phyloP scores from a whole-genome alignment of 2,329 filamentous ascomycete genomes.

The Akanthomyces uredinophilus region DNA sequence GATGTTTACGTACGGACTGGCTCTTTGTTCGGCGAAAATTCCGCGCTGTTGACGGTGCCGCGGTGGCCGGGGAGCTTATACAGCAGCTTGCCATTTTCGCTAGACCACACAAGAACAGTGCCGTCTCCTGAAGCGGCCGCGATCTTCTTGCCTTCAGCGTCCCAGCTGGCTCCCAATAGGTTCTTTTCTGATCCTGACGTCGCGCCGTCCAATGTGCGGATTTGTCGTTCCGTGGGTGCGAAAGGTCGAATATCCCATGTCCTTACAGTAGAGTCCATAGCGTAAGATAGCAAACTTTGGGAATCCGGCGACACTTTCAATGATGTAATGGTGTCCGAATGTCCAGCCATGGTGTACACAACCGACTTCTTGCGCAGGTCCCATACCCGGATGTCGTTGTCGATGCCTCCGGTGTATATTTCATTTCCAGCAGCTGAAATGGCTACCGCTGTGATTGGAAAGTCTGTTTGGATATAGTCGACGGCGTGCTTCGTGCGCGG shows the following conservation, averaged over 20 bases:
- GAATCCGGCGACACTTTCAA: constrained; percentile 89
- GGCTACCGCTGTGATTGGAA: constrained; percentile 85
- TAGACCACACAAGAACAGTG: constrained; percentile 87
- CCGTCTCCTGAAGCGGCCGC: constrained; percentile 86
- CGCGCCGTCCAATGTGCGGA: constrained; percentile 90
- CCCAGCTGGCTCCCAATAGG: constrained; percentile 85
- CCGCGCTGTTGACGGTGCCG: constrained; percentile 89
- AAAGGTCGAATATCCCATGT: constrained; percentile 98
- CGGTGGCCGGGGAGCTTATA: constrained; percentile 96
- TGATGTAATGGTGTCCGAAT: constrained; percentile 88
- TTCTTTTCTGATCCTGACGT: constrained; percentile 86
- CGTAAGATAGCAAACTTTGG: constrained; percentile 83
- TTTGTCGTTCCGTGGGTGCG: constrained; percentile 77
- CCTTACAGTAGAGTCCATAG: constrained; percentile 87
- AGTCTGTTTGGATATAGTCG: constrained; percentile 84
- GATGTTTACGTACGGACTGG: constrained; percentile 68
- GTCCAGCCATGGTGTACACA: constrained; percentile 81
- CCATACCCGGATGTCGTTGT: constrained; percentile 97
- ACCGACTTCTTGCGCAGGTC: constrained; percentile 88
- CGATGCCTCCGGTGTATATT: constrained; percentile 89
- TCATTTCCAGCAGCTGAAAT: constrained; percentile 94
- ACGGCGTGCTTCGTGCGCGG: constrained; percentile 82
- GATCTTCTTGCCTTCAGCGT: constrained; percentile 76
- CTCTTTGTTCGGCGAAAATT: constrained; percentile 79
- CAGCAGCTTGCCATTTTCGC: constrained; percentile 77